phyloP scores from a whole-genome alignment of 2,329 filamentous ascomycete species.

The Paecilomyces sp. region DNA sequence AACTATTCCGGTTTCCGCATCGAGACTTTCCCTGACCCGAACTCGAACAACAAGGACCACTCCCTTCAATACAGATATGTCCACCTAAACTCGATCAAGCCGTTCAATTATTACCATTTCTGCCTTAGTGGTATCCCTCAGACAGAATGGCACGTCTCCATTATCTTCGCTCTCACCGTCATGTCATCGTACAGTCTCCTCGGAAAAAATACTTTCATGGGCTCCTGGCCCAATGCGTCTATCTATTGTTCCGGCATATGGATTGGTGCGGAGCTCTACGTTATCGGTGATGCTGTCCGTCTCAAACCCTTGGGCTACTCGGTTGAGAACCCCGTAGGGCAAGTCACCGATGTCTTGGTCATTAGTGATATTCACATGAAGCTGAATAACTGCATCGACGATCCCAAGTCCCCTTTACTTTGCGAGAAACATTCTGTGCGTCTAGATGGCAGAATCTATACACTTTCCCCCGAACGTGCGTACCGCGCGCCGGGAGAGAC shows the following conservation, averaged over 20 bases:
- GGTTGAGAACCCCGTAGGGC: constrained; percentile 9
- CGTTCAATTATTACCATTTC: constrained; percentile 48
- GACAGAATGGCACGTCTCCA: constrained; percentile 44
- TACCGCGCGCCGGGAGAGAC: constrained; percentile 12
- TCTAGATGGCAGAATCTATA: constrained; percentile 45
- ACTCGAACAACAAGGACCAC: constrained; percentile 43
- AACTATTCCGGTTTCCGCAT: constrained; percentile 50
- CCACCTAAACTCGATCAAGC: constrained; percentile 46
- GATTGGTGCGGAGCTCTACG: constrained; percentile 50
- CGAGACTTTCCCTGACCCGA: constrained; percentile 49
- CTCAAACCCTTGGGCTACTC: constrained; percentile 30
- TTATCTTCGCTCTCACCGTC: constrained; percentile 46
- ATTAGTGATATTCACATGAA: constrained; percentile 48
- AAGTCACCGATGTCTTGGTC: constrained; percentile 46
- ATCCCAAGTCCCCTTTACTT: constrained; percentile 39
- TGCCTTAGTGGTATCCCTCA: constrained; percentile 37
- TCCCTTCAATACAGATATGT: constrained; percentile 52
- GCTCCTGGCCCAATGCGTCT: constrained; percentile 47
- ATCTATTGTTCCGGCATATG: constrained; percentile 50
- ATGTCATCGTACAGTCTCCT: constrained; percentile 48
- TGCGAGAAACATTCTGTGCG: constrained; percentile 41
- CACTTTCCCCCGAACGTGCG: constrained; percentile 20
- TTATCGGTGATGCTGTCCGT: constrained; percentile 48
- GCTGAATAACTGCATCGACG: constrained; percentile 42
- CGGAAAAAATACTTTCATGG: constrained; percentile 46